Evolutionary conservation across 1,284 basidiomycete genomes (phyloP).

Genomic region (Moesziomyces aphidis): DNA sequence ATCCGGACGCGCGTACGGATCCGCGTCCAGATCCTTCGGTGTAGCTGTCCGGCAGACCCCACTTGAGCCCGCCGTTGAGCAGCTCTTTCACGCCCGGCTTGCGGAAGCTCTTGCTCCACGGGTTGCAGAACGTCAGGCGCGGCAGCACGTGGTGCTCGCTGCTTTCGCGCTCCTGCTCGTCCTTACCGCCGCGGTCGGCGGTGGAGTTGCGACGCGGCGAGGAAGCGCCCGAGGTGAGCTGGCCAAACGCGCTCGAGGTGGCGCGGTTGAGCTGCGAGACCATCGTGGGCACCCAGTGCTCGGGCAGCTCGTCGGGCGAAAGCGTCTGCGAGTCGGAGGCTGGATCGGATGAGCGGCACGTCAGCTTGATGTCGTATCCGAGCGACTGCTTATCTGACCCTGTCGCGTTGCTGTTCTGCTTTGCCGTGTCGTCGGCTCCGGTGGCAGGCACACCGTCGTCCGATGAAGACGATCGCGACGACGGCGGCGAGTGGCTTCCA

Average conservation of each 20-base stretch:
- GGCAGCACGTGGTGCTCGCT: conserved; percentile 36
- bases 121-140: conserved; percentile 46
- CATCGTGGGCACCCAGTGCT: conserved; percentile 36
- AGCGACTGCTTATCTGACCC: background rate
- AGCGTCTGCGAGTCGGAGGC: conserved; percentile 23
- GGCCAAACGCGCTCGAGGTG: conserved; percentile 23
- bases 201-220: conserved; percentile 5
- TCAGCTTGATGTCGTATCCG: conserved; percentile 26
- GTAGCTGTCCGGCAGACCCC: conserved; percentile 57
- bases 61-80: conserved; percentile 53
- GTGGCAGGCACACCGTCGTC: conserved; percentile 2
- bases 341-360: conserved; percentile 22
- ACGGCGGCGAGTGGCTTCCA: conserved; percentile 17
- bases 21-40: conserved; percentile 34
- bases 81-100: conserved; percentile 37
- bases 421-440: background rate
- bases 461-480: conserved; percentile 16
- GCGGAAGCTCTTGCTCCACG: conserved; percentile 51
- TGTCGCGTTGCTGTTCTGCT: conserved; percentile 1
- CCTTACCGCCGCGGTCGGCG: conserved; percentile 7
- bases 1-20: conserved; percentile 13
- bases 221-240: conserved; percentile 1
- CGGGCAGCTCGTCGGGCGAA: conserved; percentile 18
- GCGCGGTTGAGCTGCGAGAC: conserved; percentile 31
- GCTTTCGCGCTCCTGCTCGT: conserved; percentile 1